Conservation (phyloP, 2,329 filamentous ascomycete species). For the Drechslerella coelobrocha region DNA sequence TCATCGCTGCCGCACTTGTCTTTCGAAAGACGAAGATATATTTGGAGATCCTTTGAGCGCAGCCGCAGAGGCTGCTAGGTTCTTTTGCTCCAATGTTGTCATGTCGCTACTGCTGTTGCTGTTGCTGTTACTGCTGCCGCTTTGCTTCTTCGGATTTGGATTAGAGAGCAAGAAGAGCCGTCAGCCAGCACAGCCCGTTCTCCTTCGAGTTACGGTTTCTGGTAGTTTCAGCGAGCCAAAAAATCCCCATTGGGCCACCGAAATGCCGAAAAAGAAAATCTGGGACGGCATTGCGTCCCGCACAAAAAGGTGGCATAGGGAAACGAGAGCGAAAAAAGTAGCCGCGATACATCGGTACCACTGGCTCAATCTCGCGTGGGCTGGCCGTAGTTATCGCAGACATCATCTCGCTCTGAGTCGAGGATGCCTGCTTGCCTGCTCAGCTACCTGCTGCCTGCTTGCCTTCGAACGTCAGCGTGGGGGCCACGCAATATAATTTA, state of each 20-base stretch:
- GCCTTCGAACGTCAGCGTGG: no score
- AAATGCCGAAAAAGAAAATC: background rate
- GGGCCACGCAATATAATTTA: no score
- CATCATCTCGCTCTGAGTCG: constrained; percentile 42
- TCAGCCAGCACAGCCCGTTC: constrained; percentile 35
- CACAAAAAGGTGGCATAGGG: background rate
- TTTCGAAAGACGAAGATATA: constrained; percentile 9
- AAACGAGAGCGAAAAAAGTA: constrained; percentile 21
- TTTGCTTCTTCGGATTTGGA: background rate
- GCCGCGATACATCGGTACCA: constrained; percentile 42
- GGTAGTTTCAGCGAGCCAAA: constrained; percentile 40
- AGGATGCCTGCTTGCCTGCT: no score
- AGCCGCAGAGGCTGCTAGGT: background rate
- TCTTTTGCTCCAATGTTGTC: background rate
- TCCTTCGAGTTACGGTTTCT: constrained; percentile 43
- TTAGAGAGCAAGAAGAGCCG: background rate
- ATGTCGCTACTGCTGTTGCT: background rate
- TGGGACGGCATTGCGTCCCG: constrained; percentile 17
- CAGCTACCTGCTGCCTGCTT: constrained; percentile 11
- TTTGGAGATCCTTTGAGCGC: background rate
- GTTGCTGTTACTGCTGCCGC: background rate
- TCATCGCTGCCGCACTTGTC: background rate
- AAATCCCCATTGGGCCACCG: constrained; percentile 1
- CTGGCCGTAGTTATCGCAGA: constrained; percentile 44
- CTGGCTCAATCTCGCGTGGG: constrained; percentile 44